These are phyloP conservation scores for Leccinum longicurvipes DNA, from an alignment of 768 basidiomycete species.

Conservation along the genomic window DNA sequence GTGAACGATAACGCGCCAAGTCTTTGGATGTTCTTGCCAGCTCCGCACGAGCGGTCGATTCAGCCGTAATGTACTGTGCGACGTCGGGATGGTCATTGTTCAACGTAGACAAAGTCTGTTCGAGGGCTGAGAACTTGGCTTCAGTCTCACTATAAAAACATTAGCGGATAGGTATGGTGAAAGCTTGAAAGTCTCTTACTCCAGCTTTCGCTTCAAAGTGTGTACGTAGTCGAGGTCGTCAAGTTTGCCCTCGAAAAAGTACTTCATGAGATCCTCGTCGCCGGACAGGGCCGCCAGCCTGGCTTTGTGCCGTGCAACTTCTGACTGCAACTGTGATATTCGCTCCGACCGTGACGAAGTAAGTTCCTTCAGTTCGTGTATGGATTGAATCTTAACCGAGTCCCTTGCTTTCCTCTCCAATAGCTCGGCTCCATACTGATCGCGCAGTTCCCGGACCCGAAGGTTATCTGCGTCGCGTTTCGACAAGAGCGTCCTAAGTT, in stretches of 20 bases:
- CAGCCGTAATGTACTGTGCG: constrained; percentile 45
- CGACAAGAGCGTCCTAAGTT: constrained; percentile 55
- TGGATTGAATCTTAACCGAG: constrained; percentile 49
- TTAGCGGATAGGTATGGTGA: constrained; percentile 11
- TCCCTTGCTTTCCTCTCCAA: constrained; percentile 69
- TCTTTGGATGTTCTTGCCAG: constrained; percentile 44
- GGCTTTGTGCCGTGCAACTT: constrained; percentile 69
- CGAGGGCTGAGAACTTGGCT: constrained; percentile 46
- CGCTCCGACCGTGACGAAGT: constrained; percentile 72
- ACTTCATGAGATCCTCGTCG: constrained; percentile 67
- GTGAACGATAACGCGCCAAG: constrained; percentile 57
- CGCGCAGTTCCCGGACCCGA: constrained; percentile 70
- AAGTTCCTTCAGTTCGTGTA: constrained; percentile 63
- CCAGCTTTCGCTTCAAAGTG: constrained; percentile 50
- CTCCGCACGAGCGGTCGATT: constrained; percentile 49
- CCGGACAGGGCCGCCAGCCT: constrained; percentile 72
- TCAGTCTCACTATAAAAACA: constrained; percentile 47
- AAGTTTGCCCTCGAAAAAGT: constrained; percentile 57
- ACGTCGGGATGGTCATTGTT: constrained; percentile 53
- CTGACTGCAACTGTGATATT: constrained; percentile 65
- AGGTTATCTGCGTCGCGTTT: constrained; percentile 67
- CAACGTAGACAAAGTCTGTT: constrained; percentile 45
- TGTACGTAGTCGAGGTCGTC: constrained; percentile 52
- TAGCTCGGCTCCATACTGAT: constrained; percentile 62
- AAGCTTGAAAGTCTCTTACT: constrained; percentile 38